Conservation (phyloP, 169 alveolate genomes). For the Plasmodium yoelii region DNA sequence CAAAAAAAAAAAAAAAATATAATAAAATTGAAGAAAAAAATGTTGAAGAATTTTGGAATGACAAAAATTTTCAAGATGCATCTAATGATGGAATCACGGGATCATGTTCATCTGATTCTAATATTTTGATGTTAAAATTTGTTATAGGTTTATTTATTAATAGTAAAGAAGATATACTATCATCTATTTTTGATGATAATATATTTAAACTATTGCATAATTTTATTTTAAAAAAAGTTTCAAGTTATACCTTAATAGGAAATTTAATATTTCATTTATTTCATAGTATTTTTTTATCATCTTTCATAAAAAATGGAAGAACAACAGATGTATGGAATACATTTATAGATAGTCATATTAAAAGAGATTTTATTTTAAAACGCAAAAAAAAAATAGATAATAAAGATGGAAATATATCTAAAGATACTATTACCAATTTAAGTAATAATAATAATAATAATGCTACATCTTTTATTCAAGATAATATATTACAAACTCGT, state of each 20-base stretch:
- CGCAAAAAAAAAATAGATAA: slow-evolving; percentile 2
- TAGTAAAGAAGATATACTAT: slow-evolving; percentile 55
- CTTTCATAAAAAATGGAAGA: slow-evolving; percentile 54
- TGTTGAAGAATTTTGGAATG: slow-evolving; percentile 35
- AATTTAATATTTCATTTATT: slow-evolving; percentile 66
- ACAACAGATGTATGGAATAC: slow-evolving; percentile 74
- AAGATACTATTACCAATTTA: neutral
- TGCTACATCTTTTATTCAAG: too few species aligned
- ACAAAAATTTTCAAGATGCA: neutral
- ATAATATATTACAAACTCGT: neutral
- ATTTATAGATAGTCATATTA: slow-evolving; percentile 62
- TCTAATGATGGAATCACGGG: neutral
- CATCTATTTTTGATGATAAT: slow-evolving; percentile 47
- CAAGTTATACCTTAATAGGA: slow-evolving; percentile 57
- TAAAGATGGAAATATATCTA: neutral
- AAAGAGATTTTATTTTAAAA: slow-evolving; percentile 34
- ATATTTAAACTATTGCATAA: slow-evolving; percentile 25
- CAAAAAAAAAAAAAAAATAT: slow-evolving; percentile 42
- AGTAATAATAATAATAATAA: neutral
- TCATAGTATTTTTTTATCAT: slow-evolving; percentile 30
- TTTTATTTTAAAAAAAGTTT: slow-evolving; percentile 26
- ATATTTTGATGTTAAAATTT: slow-evolving; percentile 23
- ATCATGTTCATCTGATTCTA: neutral
- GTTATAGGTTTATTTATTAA: slow-evolving; percentile 36
- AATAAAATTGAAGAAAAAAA: neutral